Evolutionary conservation across 768 basidiomycete species (phyloP), one percentile per base, ranked within the genome.

Genomic region (Lactarius evosmus): DNA sequence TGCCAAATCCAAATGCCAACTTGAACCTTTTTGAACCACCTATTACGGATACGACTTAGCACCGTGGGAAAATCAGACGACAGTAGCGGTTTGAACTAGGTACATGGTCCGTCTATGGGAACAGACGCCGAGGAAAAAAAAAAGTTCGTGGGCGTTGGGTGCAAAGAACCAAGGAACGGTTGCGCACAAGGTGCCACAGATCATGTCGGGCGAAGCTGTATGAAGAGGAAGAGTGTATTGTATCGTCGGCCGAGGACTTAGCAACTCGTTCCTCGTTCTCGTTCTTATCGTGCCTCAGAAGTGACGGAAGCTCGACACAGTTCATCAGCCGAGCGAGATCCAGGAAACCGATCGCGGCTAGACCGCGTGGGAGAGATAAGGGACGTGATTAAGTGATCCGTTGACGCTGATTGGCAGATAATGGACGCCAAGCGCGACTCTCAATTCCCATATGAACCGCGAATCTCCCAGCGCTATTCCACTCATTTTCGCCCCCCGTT

Each of bases 381-480:
- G 9, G 27, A 53, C 29, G 40, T 2, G 38, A 51, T 11, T 38
- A 53, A 22, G 40, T 2, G 38, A 51, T 11, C 49, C 41, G 22
- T 6, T 12, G 7, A 29, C 16, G 52, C 7, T 66, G 65, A 66
- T 66, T 66, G 65, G 65, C 8, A 27, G 65, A 66, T 66, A 66
- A 25, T 32, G 34, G 22, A 36, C 8, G 62, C 33, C 41, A 53
- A 52, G 40, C 27, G 27, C 27, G 11, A 14, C 7, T 17, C 58
- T 2, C n/a, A 8, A 56, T 51, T 56, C 22, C 17, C 25, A 41
- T 65, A 65, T 65, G 52, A 65, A 36, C 34, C 30, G 22, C 17
- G 11, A 7, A 32, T 44, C 29, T 22, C 11, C 14, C 12, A 27
- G 36, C 4, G 25, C 22, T 0, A 12, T 16, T 33, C 30, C 36